Evolutionary conservation across 257 asterid species (phyloP), one percentile per base, ranked within the genome.

Genomic region (Rehmannia glutinosa): DNA sequence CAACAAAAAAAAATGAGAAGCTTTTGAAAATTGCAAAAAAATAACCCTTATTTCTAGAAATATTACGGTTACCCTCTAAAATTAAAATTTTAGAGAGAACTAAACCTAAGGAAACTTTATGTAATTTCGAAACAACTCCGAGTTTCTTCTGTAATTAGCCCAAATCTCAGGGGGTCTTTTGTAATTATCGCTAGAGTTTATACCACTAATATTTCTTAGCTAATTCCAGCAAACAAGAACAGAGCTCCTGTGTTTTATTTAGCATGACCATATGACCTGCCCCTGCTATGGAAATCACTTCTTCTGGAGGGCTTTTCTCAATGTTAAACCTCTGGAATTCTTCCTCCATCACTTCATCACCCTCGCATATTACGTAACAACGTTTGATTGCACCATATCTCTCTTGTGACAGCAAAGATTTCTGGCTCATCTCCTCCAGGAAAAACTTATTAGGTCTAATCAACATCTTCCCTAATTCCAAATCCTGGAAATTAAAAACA

Each of bases 261-360:
- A 88, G 75, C 96, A 84, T 88, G 69, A 64, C 79, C 89, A 88
- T 82, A 71, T 84, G 94, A 2, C 78, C 87, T 55, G 85, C 77
- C 16, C 60, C 79, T 20, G 52, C 61, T 2, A 84, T 69, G 52
- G 75, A 54, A 53, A 75, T 54, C 43, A 86, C 83, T n/a, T 80
- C 69, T 16, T 79, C 16, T 6, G 87, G 88, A 19, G 82, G 84
- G 62, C 87, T 82, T 11, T 74, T 70, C 25, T 86, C 50, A 23
- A 84, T 72, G 49, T 50, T 58, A 60, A 60, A 81, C 63, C 68
- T 80, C 72, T 86, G 89, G 36, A 88, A 80, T 7, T 84, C 87
- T 74, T 82, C 79, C 2, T 42, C 78, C 82, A 82, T 58, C 1
- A 82, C 69, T 30, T 69, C 60, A 36, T 86, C 91, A 2, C 52